phyloP scores from a whole-genome alignment of 1,284 basidiomycete species.

The Athelia sp. region DNA sequence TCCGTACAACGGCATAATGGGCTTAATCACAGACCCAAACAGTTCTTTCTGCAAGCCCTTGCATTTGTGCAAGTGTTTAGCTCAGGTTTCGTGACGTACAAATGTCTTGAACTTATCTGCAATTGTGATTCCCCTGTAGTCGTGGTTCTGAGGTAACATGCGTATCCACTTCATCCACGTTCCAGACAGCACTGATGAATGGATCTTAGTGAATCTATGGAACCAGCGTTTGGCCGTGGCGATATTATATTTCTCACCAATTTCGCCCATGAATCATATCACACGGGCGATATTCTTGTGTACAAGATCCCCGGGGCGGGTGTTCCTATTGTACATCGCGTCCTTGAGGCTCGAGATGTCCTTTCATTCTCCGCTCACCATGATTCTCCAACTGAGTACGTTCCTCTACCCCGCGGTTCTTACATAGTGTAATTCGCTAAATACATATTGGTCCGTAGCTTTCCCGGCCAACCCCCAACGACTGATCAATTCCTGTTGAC shows the following conservation, averaged over 20 bases:
- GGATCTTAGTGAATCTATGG: conserved; percentile 56
- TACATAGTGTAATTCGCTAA: conserved; percentile 12
- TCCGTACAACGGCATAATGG: no score
- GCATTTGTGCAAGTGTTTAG: conserved; percentile 86
- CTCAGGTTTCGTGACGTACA: conserved; percentile 76
- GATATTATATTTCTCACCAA: conserved; percentile 62
- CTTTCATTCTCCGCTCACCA: conserved; percentile 1
- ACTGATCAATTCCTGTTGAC: conserved; percentile 46
- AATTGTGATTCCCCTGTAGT: conserved; percentile 77
- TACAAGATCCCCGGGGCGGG: conserved; percentile 52
- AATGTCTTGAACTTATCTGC: conserved; percentile 61
- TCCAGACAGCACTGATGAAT: not conserved
- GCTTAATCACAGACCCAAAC: no score
- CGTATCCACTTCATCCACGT: conserved; percentile 4
- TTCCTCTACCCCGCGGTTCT: conserved; percentile 18
- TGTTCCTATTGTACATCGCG: conserved; percentile 61
- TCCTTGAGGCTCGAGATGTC: conserved; percentile 62
- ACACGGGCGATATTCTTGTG: conserved; percentile 62
- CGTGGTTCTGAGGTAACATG: conserved; percentile 46
- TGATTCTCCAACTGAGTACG: no score
- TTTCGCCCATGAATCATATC: conserved; percentile 34
- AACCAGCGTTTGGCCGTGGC: conserved; percentile 60
- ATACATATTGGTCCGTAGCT: not conserved
- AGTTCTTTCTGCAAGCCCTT: conserved; percentile 70
- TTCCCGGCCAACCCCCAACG: conserved; percentile 15